Percentiles rank a stretch among this genome's conserved stretches.
phyloP scores from a whole-genome alignment of 2,329 filamentous ascomycete genomes.

The Tolypocladium sp. region DNA sequence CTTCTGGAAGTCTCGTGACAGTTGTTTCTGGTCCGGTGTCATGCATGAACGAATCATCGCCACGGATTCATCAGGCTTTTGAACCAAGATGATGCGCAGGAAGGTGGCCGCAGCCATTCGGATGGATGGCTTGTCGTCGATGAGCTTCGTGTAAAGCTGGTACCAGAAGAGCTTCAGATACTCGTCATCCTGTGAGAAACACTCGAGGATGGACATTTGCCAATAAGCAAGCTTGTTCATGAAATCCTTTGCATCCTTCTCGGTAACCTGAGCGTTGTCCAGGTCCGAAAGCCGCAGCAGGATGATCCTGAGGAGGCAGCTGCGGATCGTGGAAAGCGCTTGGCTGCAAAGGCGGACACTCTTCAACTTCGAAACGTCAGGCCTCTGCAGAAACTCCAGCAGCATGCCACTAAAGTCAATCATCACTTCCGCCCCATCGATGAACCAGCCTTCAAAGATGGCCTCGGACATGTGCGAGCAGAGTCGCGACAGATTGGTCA shows the following conservation, averaged over 20 bases:
- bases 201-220: slow-evolving; percentile 82
- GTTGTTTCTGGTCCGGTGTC: slow-evolving; percentile 57
- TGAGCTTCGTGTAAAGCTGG: slow-evolving; percentile 80
- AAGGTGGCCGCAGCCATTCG: slow-evolving; percentile 72
- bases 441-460: slow-evolving; percentile 93
- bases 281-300: slow-evolving; percentile 77
- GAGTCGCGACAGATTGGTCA: slow-evolving; percentile 81
- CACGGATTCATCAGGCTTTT: slow-evolving; percentile 78
- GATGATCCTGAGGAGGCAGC: slow-evolving; percentile 69
- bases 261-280: slow-evolving; percentile 52
- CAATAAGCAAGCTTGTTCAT: slow-evolving; percentile 87
- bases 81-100: slow-evolving; percentile 86
- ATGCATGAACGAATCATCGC: slow-evolving; percentile 65
- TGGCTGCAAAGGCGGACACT: slow-evolving; percentile 86
- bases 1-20: slow-evolving; percentile 72
- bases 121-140: slow-evolving; percentile 58
- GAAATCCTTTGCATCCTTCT: slow-evolving; percentile 58
- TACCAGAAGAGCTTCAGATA: slow-evolving; percentile 85
- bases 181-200: slow-evolving; percentile 69
- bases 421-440: slow-evolving; percentile 74
- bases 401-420: slow-evolving; percentile 80
- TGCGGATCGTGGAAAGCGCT: slow-evolving; percentile 66
- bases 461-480: slow-evolving; percentile 76
- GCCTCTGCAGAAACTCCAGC: slow-evolving; percentile 80
- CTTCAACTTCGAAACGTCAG: slow-evolving; percentile 73